Percentiles rank a stretch among this genome's conserved stretches.
Conservation (phyloP, 139 green algal species). For the Chlamydomonas incerta region DNA sequence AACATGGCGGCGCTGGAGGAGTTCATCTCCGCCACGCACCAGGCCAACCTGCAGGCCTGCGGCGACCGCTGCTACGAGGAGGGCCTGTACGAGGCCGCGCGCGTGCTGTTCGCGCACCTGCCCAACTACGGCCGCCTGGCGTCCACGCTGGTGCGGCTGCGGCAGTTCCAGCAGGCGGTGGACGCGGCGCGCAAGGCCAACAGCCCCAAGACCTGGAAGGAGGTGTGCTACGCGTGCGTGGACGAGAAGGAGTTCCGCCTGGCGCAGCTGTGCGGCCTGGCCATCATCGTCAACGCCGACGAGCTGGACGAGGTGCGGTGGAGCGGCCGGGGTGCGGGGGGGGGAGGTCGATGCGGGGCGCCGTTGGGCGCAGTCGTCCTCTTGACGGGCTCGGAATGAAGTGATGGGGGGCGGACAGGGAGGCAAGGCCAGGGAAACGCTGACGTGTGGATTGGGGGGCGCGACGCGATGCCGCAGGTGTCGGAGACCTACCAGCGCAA, state of each 20-base stretch:
- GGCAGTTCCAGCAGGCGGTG: slow-evolving; percentile 93
- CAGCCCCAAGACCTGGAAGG: slow-evolving; percentile 95
- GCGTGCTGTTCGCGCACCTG: slow-evolving; percentile 93
- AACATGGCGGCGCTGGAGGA: slow-evolving; percentile 93
- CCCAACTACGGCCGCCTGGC: slow-evolving; percentile 96
- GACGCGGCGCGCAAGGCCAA: slow-evolving; percentile 98
- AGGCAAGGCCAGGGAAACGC: no score
- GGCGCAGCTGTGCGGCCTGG: slow-evolving; percentile 97
- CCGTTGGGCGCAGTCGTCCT: no score
- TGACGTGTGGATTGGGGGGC: no score
- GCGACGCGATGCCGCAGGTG: slow-evolving; percentile 37
- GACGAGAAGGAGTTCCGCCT: slow-evolving; percentile 96
- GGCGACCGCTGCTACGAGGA: slow-evolving; percentile 85
- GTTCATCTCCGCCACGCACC: slow-evolving; percentile 90
- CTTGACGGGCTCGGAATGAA: neutral
- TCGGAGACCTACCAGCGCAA: slow-evolving; percentile 93
- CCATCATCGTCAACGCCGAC: slow-evolving; percentile 99
- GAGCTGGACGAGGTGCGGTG: slow-evolving; percentile 93
- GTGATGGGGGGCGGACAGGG: neutral
- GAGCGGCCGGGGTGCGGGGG: neutral
- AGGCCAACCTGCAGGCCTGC: slow-evolving; percentile 69
- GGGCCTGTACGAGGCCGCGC: slow-evolving; percentile 94
- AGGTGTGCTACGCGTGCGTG: slow-evolving; percentile 95
- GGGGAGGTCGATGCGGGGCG: neutral
- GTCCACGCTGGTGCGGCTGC: slow-evolving; percentile 91